Conservation (phyloP, 768 basidiomycete species). For the Lactarius evosmus region DNA sequence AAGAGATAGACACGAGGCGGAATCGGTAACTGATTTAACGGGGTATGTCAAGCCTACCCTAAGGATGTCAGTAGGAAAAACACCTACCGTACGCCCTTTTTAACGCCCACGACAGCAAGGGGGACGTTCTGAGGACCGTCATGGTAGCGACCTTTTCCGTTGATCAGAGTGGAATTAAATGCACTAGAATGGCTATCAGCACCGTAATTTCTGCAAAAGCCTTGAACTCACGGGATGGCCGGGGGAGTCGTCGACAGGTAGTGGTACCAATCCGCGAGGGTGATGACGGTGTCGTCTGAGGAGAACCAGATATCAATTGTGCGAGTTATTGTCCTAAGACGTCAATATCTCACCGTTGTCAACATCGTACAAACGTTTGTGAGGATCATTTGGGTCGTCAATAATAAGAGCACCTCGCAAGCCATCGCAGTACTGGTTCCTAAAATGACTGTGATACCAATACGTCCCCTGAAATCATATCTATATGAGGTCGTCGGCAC, state of each 20-base stretch:
- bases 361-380: conserved; percentile 29
- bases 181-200: background rate
- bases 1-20: conserved; percentile 40
- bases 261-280: conserved; percentile 7
- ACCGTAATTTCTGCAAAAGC: background rate
- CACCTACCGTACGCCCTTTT: background rate
- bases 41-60: background rate
- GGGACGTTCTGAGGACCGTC: background rate
- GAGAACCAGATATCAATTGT: background rate
- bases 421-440: conserved; percentile 34
- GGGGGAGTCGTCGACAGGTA: background rate
- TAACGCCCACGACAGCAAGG: background rate
- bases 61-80: background rate
- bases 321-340: background rate
- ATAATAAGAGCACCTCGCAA: conserved; percentile 32
- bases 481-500: background rate
- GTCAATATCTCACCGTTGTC: conserved; percentile 29
- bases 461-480: conserved; percentile 27
- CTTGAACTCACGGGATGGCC: background rate
- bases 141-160: conserved; percentile 6
- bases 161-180: conserved; percentile 11
- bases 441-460: conserved; percentile 26
- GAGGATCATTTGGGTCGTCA: conserved; percentile 33
- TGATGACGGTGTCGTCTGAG: background rate
- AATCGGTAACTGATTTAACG: conserved; percentile 41